Conservation (phyloP, 2,329 filamentous ascomycete genomes). For the Colletotrichum acutatum region DNA sequence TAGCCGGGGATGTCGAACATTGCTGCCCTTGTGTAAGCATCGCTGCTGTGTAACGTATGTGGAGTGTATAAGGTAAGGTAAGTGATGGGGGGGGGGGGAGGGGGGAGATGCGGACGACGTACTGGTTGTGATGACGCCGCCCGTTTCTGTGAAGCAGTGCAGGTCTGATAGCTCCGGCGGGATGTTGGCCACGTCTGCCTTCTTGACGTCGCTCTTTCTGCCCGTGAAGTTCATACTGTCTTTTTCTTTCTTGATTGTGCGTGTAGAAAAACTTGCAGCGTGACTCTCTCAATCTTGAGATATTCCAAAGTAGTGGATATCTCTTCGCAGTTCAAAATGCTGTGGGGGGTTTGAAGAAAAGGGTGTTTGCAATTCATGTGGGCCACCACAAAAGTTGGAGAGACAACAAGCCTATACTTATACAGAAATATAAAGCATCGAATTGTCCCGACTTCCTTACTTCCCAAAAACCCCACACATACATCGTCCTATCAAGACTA, state of each 20-base stretch:
- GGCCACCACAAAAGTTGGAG: too few species aligned
- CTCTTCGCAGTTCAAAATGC: too few species aligned
- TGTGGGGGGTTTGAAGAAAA: too few species aligned
- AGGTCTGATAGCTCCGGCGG: slow-evolving; percentile 57
- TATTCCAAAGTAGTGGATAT: too few species aligned
- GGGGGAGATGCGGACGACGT: slow-evolving; percentile 9
- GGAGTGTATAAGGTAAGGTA: too few species aligned
- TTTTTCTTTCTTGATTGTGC: not conserved
- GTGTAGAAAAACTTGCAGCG: too few species aligned
- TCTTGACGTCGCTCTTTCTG: slow-evolving; percentile 25
- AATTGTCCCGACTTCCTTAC: rapidly evolving
- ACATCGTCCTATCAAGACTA: not conserved
- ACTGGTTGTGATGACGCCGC: slow-evolving; percentile 69
- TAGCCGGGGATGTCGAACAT: slow-evolving; percentile 74
- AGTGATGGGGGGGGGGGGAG: too few species aligned
- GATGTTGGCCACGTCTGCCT: slow-evolving; percentile 47
- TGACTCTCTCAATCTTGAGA: too few species aligned
- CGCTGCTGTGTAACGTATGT: too few species aligned
- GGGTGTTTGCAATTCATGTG: too few species aligned
- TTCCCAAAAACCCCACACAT: not conserved
- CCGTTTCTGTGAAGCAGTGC: slow-evolving; percentile 70
- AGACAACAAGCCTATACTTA: not conserved
- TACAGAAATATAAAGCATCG: not conserved
- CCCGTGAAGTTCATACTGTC: slow-evolving; percentile 21
- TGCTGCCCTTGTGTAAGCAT: slow-evolving; percentile 42